Evolutionary conservation across 2,329 filamentous ascomycete genomes (phyloP).

Genomic region (Rhinocladiella mackenziei): DNA sequence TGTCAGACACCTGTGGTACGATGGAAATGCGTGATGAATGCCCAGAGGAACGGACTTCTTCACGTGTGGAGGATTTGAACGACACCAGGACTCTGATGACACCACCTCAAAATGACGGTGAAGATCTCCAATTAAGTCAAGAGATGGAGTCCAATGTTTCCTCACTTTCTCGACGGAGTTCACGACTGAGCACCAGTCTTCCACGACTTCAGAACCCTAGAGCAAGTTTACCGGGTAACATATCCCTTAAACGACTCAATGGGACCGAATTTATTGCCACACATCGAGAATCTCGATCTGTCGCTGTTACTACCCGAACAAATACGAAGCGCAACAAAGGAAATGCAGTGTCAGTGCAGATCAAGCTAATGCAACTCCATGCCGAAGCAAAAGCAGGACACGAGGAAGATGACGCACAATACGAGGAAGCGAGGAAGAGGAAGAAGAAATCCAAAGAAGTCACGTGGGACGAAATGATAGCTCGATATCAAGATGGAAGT

Average conservation of each 20-base stretch:
- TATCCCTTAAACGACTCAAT: constrained; percentile 43
- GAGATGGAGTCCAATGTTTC: constrained; percentile 10
- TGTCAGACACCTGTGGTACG: neutral
- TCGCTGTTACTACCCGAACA: constrained; percentile 40
- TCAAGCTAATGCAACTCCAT: constrained; percentile 23
- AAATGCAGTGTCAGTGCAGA: constrained; percentile 28
- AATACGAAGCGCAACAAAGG: constrained; percentile 45
- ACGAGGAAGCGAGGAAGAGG: neutral
- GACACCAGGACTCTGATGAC: neutral
- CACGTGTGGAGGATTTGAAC: constrained; percentile 1
- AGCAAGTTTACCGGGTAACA: constrained; percentile 34
- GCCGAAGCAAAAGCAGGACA: constrained; percentile 20
- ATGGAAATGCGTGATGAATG: neutral
- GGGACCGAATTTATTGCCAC: constrained; percentile 45
- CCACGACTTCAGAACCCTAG: constrained; percentile 28
- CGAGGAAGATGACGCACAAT: neutral
- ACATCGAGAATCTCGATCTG: constrained; percentile 40
- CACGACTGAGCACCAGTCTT: constrained; percentile 30
- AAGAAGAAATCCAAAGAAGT: constrained; percentile 9
- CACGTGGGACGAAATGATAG: constrained; percentile 12
- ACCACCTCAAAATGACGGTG: neutral
- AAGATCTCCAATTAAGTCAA: constrained; percentile 6
- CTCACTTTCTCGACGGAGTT: constrained; percentile 36
- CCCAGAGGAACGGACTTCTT: neutral
- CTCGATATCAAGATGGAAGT: constrained; percentile 11